Evolutionary conservation across 805 yeast genomes (phyloP).

Genomic region (Lipomyces anomalus): DNA sequence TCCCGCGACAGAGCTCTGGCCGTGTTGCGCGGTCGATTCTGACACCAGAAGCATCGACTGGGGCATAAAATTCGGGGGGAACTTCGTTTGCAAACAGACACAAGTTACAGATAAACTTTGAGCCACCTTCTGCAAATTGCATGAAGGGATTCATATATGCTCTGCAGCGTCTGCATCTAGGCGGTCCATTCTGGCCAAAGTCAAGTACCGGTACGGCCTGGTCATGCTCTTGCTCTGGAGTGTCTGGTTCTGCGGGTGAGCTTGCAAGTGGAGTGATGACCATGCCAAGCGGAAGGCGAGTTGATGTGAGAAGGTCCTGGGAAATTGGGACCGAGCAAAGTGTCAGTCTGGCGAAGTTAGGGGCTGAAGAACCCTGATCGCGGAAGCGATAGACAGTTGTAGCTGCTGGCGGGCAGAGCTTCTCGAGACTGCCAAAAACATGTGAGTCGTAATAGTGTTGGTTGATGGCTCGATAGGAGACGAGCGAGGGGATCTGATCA

Average conservation of each 20-base stretch:
- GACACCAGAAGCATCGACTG: slow-evolving; percentile 54
- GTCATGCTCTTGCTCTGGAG: too few relatives aligned
- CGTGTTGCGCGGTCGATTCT: slow-evolving; percentile 58
- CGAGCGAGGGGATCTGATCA: slow-evolving; percentile 35
- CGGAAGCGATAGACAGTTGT: slow-evolving; percentile 61
- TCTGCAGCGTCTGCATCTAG: slow-evolving; percentile 88
- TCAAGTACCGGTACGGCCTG: slow-evolving; percentile 64
- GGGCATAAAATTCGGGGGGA: slow-evolving; percentile 60
- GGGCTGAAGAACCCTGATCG: slow-evolving; percentile 83
- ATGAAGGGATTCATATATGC: slow-evolving; percentile 83
- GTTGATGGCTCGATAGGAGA: slow-evolving; percentile 34
- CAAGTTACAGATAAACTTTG: slow-evolving; percentile 72
- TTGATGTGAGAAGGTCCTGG: slow-evolving; percentile 59
- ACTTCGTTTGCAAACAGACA: slow-evolving; percentile 71
- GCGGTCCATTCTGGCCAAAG: slow-evolving; percentile 57
- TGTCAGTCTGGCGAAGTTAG: slow-evolving; percentile 69
- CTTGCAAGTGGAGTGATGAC: slow-evolving; percentile 82
- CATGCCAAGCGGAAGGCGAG: slow-evolving; percentile 77
- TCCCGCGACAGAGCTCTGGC: slow-evolving; percentile 77
- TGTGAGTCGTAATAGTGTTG: slow-evolving; percentile 34
- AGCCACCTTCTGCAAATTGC: slow-evolving; percentile 55
- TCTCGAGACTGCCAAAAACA: slow-evolving; percentile 64
- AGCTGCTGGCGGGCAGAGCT: slow-evolving; percentile 78
- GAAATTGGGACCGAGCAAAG: slow-evolving; percentile 78
- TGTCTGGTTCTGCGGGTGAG: slow-evolving; percentile 35